phyloP scores from a whole-genome alignment of 306 rosid genomes.

The Arachis stenosperma region DNA sequence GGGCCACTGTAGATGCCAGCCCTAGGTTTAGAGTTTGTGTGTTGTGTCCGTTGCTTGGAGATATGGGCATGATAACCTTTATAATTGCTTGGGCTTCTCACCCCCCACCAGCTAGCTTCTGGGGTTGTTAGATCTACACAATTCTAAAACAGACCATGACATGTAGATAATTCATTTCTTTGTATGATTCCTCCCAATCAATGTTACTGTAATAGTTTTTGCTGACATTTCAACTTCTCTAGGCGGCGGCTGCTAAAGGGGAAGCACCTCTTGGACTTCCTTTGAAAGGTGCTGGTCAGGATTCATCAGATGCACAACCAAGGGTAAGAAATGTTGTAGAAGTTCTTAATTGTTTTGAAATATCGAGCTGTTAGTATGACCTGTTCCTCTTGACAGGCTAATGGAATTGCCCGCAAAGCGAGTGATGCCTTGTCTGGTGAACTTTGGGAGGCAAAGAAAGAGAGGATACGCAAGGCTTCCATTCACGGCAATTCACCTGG shows the following conservation, averaged over 20 bases:
- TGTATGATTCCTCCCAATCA: constrained; percentile 12
- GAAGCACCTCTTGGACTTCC: constrained; percentile 99
- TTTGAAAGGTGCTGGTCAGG: constrained; percentile 95
- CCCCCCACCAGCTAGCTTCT: too few relatives aligned
- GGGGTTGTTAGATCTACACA: too few relatives aligned
- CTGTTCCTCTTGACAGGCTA: constrained; percentile 53
- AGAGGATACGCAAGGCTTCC: constrained; percentile 81
- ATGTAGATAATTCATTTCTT: not conserved
- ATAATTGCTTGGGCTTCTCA: too few relatives aligned
- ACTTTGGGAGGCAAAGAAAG: constrained; percentile 91
- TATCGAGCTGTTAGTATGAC: constrained; percentile 27
- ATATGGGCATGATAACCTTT: too few relatives aligned
- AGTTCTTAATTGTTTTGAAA: constrained; percentile 15
- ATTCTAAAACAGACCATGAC: not conserved
- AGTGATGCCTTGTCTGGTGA: constrained; percentile 96
- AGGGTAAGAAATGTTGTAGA: constrained; percentile 48
- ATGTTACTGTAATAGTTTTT: constrained; percentile 13
- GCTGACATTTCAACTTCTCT: constrained; percentile 40
- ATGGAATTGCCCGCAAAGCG: constrained; percentile 76
- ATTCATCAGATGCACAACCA: constrained; percentile 76
- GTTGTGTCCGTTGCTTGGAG: too few relatives aligned
- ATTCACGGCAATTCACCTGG: constrained; percentile 69
- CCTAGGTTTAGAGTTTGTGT: too few relatives aligned
- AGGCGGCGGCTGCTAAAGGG: constrained; percentile 99
- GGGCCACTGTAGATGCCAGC: too few relatives aligned